These are phyloP conservation scores for Sphaerobolus stellatus DNA, from an alignment of 1,284 basidiomycete genomes.

Conservation along the genomic window DNA sequence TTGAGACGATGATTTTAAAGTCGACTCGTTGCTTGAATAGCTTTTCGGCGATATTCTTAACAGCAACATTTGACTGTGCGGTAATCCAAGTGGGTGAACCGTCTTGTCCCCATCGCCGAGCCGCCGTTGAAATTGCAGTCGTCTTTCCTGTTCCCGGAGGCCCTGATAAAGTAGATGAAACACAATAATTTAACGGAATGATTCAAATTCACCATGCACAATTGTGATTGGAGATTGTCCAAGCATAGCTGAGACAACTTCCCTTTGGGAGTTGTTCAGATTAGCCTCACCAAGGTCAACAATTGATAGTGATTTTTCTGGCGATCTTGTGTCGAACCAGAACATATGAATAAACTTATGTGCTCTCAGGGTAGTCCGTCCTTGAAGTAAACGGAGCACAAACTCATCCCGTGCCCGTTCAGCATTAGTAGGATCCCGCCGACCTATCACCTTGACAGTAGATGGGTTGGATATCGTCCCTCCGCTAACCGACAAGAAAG, in stretches of 20 bases:
- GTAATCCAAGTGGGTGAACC: conserved; percentile 63
- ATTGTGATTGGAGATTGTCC: neutral
- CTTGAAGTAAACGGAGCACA: neutral
- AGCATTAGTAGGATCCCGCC: neutral
- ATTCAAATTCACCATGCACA: neutral
- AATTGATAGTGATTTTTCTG: too few species aligned
- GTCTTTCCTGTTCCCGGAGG: conserved; percentile 62
- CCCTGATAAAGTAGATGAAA: conserved; percentile 31
- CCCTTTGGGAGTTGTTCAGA: neutral
- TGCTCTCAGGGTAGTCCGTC: neutral
- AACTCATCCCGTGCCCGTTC: neutral
- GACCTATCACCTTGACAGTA: neutral
- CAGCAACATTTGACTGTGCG: conserved; percentile 68
- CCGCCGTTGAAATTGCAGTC: conserved; percentile 62
- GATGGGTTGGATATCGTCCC: neutral
- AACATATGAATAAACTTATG: neutral
- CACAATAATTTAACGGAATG: neutral
- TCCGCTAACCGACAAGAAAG: neutral
- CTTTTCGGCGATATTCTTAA: conserved; percentile 70
- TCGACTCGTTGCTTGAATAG: conserved; percentile 44
- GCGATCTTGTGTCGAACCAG: neutral
- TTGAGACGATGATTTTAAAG: conserved; percentile 58
- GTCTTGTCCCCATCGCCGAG: conserved; percentile 40
- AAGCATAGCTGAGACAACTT: neutral
- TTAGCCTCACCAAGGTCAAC: neutral